Evolutionary conservation across 2,329 filamentous ascomycete species (phyloP).

Genomic region (Beauveria medogensis): DNA sequence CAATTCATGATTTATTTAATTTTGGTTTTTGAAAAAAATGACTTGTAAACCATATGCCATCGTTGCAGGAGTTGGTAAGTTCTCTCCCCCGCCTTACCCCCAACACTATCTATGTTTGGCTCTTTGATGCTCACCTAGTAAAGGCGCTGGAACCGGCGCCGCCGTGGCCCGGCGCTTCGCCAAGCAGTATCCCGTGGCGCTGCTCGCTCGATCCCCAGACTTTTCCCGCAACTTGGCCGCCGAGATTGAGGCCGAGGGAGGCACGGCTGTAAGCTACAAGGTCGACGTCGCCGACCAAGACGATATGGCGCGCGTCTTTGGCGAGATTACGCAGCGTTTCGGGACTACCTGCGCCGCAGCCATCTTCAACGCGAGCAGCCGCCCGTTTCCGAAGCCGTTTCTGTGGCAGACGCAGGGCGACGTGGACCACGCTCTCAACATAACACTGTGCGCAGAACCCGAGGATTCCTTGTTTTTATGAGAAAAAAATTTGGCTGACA

Average conservation of each 20-base stretch:
- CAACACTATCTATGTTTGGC: too few relatives aligned
- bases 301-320: neutral
- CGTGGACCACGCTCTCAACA: neutral
- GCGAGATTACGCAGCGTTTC: neutral
- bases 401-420: slow-evolving; percentile 8
- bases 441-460: neutral
- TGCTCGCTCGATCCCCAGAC: slow-evolving; percentile 1
- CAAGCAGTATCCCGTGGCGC: slow-evolving; percentile 7
- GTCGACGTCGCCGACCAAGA: slow-evolving; percentile 2
- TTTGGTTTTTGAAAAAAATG: neutral
- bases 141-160: slow-evolving; percentile 9
- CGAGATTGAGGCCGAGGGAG: slow-evolving; percentile 9
- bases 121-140: neutral
- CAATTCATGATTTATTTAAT: neutral
- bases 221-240: neutral
- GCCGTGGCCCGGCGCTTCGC: slow-evolving; percentile 8
- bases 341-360: slow-evolving; percentile 3
- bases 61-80: slow-evolving; percentile 10
- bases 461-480: too few relatives aligned
- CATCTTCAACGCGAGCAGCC: slow-evolving; percentile 11
- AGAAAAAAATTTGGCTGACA: neutral
- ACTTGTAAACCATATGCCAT: neutral
- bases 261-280: slow-evolving; percentile 5
- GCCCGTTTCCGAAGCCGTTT: slow-evolving; percentile 12
- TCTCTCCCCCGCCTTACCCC: neutral